A percentile compares a stretch with the other conserved stretches of the same genome.
These are phyloP conservation scores for Diplosphaera chodatii DNA, from an alignment of 139 green algal genomes.

Conservation along the genomic window DNA sequence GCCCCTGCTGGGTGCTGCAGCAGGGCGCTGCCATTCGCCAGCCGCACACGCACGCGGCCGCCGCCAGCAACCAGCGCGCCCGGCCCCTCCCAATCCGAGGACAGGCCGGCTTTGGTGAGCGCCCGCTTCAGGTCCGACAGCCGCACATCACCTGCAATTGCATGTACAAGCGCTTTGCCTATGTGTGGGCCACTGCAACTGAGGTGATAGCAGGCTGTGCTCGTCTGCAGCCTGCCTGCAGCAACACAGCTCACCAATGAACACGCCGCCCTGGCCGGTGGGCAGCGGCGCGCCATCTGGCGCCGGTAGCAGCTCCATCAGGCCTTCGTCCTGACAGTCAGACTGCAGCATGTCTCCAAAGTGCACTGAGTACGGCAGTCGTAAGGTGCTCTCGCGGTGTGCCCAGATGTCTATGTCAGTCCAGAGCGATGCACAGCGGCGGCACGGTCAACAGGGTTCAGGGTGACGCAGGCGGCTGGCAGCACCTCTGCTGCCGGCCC, in stretches of 20 bases:
- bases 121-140: conserved; percentile 56
- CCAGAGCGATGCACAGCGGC: too few relatives aligned
- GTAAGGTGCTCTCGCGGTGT: too few relatives aligned
- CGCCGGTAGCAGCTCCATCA: conserved; percentile 30
- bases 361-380: too few relatives aligned
- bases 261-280: conserved; percentile 37
- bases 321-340: conserved; percentile 11
- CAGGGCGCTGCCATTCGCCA: too few relatives aligned
- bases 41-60: neutral
- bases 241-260: conserved; percentile 29
- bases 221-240: neutral
- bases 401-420: too few relatives aligned
- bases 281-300: neutral
- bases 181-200: neutral
- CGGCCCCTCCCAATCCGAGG: conserved; percentile 25
- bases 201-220: neutral
- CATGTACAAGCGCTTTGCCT: too few relatives aligned
- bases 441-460: too few relatives aligned
- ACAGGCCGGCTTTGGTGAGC: conserved; percentile 41
- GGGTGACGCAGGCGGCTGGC: too few relatives aligned
- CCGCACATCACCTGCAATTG: conserved; percentile 30
- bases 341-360: neutral
- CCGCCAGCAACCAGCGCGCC: neutral
- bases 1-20: too few relatives aligned
- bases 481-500: neutral